Evolutionary conservation across 352 stramenopile species (phyloP), one percentile per base, ranked within the genome.

Genomic region (Pythium biforme): DNA sequence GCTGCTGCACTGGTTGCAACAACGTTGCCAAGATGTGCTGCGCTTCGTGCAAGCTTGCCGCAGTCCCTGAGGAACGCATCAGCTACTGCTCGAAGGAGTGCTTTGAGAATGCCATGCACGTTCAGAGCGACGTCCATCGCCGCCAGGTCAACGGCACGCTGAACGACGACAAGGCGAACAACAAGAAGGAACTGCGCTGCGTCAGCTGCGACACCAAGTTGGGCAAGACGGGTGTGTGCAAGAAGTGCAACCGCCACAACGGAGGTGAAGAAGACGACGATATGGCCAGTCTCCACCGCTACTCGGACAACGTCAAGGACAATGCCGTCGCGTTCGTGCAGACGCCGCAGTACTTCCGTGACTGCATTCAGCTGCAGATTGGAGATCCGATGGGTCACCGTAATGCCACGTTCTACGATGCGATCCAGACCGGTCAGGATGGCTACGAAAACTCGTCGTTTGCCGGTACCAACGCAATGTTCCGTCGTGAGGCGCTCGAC

Each of bases 381-480:
- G 73, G 73, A 27, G 73, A 80, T 52, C 73, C 73, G n/a, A 62
- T 77, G 43, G 73, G 73, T 50, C 73, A 80, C 43, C 69, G 70
- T 62, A 80, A 80, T 55, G 70, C 73, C 1, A 80, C 70, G 20
- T 80, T 80, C 49, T 80, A 77, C 58, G 73, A 80, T 67, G 69
- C 73, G 1, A 75, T 80, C 26, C 73, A 80, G 59, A 76, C 69
- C 0, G 73, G 73, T n/a, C 73, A 77, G 53, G 73, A 80, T 57
- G 73, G 73, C 14, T 80, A 77, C 68, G 64, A 80, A n/a, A 75
- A 64, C 37, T 66, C 73, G 6, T 75, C 73, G 31, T 80, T 80
- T 49, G 73, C 73, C n/a, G 76, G 76, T 39, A 84, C 76, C 27
- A 81, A 81, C 57, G 76, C 76, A 0, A 81, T 80, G 45, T 83